A percentile compares a stretch with the other conserved stretches of the same genome.
Conservation (phyloP, 2,329 filamentous ascomycete species). For the Ustulina deusta region DNA sequence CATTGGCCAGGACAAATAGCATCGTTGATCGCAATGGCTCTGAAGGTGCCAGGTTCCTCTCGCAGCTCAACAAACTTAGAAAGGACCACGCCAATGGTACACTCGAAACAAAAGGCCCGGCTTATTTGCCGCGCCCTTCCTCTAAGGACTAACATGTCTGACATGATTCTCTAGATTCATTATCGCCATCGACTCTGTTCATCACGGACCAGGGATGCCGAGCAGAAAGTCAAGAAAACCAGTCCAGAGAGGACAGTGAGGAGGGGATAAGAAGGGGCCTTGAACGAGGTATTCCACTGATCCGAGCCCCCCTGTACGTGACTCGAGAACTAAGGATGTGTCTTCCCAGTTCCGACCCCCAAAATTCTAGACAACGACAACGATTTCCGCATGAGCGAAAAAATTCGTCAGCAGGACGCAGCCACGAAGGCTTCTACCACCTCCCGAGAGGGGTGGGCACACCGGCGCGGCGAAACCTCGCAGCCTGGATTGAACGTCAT, state of each 20-base stretch:
- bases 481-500: background rate
- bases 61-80: constrained; percentile 48
- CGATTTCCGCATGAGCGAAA: constrained; percentile 48
- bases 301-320: background rate
- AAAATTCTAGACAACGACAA: constrained; percentile 45
- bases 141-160: background rate
- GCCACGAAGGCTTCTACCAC: background rate
- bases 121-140: background rate
- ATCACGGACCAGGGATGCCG: background rate
- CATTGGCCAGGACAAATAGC: constrained; percentile 57
- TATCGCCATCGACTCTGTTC: background rate
- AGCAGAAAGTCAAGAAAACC: background rate
- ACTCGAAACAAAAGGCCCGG: background rate
- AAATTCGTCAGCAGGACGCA: constrained; percentile 40
- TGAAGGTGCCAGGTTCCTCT: constrained; percentile 50
- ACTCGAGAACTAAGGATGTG: constrained; percentile 14
- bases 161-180: constrained; percentile 15
- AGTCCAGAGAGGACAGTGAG: background rate
- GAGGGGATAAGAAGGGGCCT: background rate
- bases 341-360: constrained; percentile 31
- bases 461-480: background rate
- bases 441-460: constrained; percentile 15
- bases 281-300: constrained; percentile 15
- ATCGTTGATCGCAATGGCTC: constrained; percentile 54
- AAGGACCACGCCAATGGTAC: constrained; percentile 32